Percentiles rank a stretch among this genome's conserved stretches.
These are phyloP conservation scores for Melanomma pulvis-pyrius DNA, from an alignment of 495 filamentous ascomycete genomes.

Conservation along the genomic window DNA sequence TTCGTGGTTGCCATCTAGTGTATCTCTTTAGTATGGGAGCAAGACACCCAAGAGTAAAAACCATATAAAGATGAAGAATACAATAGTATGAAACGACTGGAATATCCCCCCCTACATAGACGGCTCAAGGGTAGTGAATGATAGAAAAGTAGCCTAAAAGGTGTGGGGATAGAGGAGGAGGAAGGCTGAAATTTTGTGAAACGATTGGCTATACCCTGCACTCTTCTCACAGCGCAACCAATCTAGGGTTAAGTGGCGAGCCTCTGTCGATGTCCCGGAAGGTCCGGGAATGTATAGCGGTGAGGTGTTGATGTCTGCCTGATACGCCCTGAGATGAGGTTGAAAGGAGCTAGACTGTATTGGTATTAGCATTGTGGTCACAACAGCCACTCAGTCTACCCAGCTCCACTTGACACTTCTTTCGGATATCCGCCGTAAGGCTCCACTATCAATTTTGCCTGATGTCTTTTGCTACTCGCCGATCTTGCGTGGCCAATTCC, in stretches of 20 bases:
- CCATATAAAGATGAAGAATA: too few relatives aligned
- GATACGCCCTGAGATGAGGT: not conserved
- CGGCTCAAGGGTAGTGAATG: not conserved
- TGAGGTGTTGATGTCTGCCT: constrained; percentile 8
- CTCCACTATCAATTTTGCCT: too few relatives aligned
- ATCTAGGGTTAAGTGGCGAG: not conserved
- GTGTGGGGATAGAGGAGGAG: not conserved
- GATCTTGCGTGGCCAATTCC: too few relatives aligned
- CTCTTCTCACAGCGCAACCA: not conserved
- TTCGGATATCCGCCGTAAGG: too few relatives aligned
- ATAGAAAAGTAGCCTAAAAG: not conserved
- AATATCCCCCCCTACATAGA: too few relatives aligned
- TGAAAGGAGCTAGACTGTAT: not conserved
- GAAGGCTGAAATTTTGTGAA: not conserved
- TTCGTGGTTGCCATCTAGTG: too few relatives aligned
- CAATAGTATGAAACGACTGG: too few relatives aligned
- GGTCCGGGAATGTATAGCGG: not conserved
- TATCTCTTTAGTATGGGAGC: too few relatives aligned
- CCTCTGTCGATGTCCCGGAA: not conserved
- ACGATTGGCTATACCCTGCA: not conserved
- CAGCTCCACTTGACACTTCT: too few relatives aligned
- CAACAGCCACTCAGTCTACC: not conserved
- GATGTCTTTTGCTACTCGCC: too few relatives aligned
- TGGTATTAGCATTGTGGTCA: not conserved
- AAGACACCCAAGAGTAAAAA: too few relatives aligned